Evolutionary conservation across 305 asterid genomes (phyloP), one percentile per base, ranked within the genome.

Genomic region (Fraxinus albicans): DNA sequence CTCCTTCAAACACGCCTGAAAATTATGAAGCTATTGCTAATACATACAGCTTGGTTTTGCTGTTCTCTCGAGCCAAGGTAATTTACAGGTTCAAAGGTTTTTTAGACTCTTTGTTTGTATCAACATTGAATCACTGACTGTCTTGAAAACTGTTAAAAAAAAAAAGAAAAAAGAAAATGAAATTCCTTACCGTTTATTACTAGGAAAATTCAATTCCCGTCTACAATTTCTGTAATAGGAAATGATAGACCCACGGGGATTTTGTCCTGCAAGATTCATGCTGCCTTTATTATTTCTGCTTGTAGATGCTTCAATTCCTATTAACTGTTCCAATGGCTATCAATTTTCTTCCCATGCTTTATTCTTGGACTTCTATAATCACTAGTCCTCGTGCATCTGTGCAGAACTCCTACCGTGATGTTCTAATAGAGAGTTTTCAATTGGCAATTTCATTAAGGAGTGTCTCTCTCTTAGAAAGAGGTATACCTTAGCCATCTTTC

Each of bases 1-100:
- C 97, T 86, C 92, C 98, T 81, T 92, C 89, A 84, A 95, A 95
- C 87, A 87, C 86, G 89, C 99, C 99, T 35, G 97, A 91, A 88
- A 95, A 97, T 88, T 94, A 89, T 77, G 99, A 94, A 89, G 99
- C 99, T 77, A 95, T 95, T 84, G 97, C 99, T 82, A 96, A 95
- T 91, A 95, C 99, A 67, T 97, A 89, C 89, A 90, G 99, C 93
- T 85, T 97, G 89, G 89, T 97, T 84, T 86, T 95, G 88, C 88
- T 97, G 89, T 95, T 97, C 87, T 91, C 99, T 82, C 90, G 94
- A 80, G 94, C 95, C 55, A 95, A 97, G 99, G 99, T 97, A 89
- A 86, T 84, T 75, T 80, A 58, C 78, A 8, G 27, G 44, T 77
- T 79, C 70, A 40, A 31, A 82, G 8, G 27, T 31, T 55, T 73